A percentile compares a stretch with the other conserved stretches of the same genome.
phyloP scores from a whole-genome alignment of 169 alveolate genomes.

The Plasmodium reichenowi region DNA sequence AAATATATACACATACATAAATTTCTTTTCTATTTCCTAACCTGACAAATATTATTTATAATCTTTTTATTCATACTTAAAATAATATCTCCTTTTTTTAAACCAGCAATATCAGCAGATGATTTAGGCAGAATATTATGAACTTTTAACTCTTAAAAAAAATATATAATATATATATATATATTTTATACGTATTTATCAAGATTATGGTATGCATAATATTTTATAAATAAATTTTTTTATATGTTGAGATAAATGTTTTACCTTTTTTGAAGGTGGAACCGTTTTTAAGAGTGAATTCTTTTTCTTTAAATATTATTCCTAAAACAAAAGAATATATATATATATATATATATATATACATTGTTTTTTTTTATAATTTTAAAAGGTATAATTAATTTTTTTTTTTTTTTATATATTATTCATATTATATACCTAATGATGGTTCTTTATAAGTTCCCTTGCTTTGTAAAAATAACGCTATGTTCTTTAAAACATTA shows the following conservation, averaged over 20 bases:
- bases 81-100: slow-evolving; percentile 43
- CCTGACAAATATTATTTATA: slow-evolving; percentile 55
- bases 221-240: too few species aligned
- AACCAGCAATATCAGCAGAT: slow-evolving; percentile 32
- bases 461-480: slow-evolving; percentile 34
- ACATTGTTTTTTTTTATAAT: not conserved
- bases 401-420: slow-evolving; percentile 8
- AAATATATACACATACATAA: too few species aligned
- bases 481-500: slow-evolving; percentile 44
- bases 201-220: too few species aligned
- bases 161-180: not conserved
- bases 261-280: slow-evolving; percentile 29
- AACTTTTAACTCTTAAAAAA: slow-evolving; percentile 44
- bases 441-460: slow-evolving; percentile 64
- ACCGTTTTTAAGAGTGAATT: not conserved
- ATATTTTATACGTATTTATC: too few species aligned
- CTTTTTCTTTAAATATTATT: slow-evolving; percentile 43
- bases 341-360: not conserved
- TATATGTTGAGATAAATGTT: too few species aligned
- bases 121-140: slow-evolving; percentile 35
- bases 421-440: slow-evolving; percentile 16
- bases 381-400: not conserved
- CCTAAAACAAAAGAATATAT: slow-evolving; percentile 12
- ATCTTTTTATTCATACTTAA: slow-evolving; percentile 22
- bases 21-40: slow-evolving; percentile 14